phyloP scores from a whole-genome alignment of 2,329 filamentous ascomycete genomes.

The Alternaria angustiovoidea region DNA sequence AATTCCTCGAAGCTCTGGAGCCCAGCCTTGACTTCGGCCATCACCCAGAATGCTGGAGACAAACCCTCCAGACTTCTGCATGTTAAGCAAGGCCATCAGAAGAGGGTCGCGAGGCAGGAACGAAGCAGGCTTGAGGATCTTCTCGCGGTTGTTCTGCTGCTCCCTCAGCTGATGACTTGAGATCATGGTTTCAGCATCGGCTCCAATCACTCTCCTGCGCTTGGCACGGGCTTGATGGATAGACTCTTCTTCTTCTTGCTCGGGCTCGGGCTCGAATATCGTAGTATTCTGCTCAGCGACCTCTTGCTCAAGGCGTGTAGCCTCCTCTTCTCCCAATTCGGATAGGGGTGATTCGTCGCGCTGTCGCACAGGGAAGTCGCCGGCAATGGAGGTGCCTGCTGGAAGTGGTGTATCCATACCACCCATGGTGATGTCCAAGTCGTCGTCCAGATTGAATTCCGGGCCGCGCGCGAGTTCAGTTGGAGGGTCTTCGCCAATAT shows the following conservation, averaged over 20 bases:
- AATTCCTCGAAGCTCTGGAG: constrained; percentile 90
- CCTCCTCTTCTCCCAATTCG: constrained; percentile 59
- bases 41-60: constrained; percentile 87
- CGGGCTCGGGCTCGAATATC: constrained; percentile 57
- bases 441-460: constrained; percentile 39
- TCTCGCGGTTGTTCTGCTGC: constrained; percentile 84
- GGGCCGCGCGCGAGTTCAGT: constrained; percentile 36
- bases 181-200: constrained; percentile 83
- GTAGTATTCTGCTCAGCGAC: constrained; percentile 50
- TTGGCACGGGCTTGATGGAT: constrained; percentile 74
- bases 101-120: constrained; percentile 90
- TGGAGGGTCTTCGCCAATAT: constrained; percentile 45
- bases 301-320: constrained; percentile 72
- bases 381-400: constrained; percentile 45
- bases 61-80: constrained; percentile 91
- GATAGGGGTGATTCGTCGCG: constrained; percentile 64
- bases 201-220: constrained; percentile 80
- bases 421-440: constrained; percentile 56
- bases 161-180: constrained; percentile 80
- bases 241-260: constrained; percentile 63
- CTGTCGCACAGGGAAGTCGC: constrained; percentile 57
- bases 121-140: constrained; percentile 81
- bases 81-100: constrained; percentile 84
- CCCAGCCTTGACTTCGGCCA: constrained; percentile 80
- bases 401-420: constrained; percentile 54